Base-by-base conservation (phyloP, 2,329 filamentous ascomycete genomes). In the Trichoderma pleuroti region DNA sequence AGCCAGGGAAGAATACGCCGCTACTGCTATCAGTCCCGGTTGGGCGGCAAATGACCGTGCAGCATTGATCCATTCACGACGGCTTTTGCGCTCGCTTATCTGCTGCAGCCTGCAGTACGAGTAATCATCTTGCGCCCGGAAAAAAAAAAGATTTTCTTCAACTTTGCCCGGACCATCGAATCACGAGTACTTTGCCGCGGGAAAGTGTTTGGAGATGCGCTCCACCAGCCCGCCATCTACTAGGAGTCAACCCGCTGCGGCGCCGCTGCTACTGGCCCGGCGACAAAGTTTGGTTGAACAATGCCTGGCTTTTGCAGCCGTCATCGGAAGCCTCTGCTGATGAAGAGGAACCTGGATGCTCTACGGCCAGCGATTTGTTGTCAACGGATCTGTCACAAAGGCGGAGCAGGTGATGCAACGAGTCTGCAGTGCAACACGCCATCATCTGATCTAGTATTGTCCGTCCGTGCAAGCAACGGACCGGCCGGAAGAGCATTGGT, bases 111-210 rank as follows among this genome's bases (percentile, higher is more conserved):
- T 12, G 18, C 12, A 16, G 26, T 34, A 54, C n/a, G n/a, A 28
- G 3, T 5, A 28, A 39, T 42, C 21, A 12, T 28, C 52, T 21
- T 59, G n/a, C 9, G n/a, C 9, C 26, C 26, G 36, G 36, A 26
- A 11, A 49, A 18, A 2, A 26, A 11, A 49, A 18, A 2, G 9
- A 59, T 34, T n/a, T 24, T 59, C 36, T 12, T 32, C 26, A 28
- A 30, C 14, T 12, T 21, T 6, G 18, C 24, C 34, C 24, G 21
- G 21, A 36, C 61, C 6, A 32, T 21, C 18, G 4, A 32, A 11
- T 32, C n/a, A n/a, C n/a, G n/a, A n/a, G n/a, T 18, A 5, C 24
- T 70, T 70, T 56, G 18, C 68, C 68, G 68, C 68, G 68, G 68
- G 36, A 65, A 70, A 70, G 2, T 59, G 24, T 21, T 11, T 16